phyloP scores from a whole-genome alignment of 2,329 filamentous ascomycete genomes.

The Rutstroemia sp. region DNA sequence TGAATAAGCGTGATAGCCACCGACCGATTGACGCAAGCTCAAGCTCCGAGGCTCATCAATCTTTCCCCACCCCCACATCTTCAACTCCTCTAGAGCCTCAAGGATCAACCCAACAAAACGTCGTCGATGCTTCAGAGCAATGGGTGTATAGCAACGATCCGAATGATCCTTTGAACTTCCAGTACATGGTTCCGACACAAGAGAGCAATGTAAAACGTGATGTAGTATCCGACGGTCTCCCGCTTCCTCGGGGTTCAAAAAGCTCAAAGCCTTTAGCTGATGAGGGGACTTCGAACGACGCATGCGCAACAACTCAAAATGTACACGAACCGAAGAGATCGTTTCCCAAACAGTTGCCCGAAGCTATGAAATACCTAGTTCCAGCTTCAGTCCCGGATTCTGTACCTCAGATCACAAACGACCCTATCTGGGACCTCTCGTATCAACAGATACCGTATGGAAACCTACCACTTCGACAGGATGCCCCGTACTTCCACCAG shows the following conservation, averaged over 20 bases:
- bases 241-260: neutral
- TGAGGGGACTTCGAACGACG: neutral
- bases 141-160: neutral
- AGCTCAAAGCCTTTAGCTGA: neutral
- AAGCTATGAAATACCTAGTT: slow-evolving; percentile 8
- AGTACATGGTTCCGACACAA: neutral
- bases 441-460: neutral
- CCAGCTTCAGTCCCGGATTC: neutral
- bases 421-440: neutral
- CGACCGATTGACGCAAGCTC: neutral
- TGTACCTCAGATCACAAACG: neutral
- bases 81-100: neutral
- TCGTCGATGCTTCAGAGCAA: neutral
- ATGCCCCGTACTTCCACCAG: neutral
- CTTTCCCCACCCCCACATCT: neutral
- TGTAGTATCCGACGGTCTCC: neutral
- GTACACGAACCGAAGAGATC: neutral
- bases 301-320: neutral
- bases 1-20: neutral
- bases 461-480: neutral
- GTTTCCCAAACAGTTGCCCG: neutral
- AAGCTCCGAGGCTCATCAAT: neutral
- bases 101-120: neutral
- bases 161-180: neutral
- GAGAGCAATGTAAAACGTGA: neutral